These are phyloP conservation scores for Pseudogymnoascus sp. DNA, from an alignment of 2,329 filamentous ascomycete genomes.

Conservation along the genomic window DNA sequence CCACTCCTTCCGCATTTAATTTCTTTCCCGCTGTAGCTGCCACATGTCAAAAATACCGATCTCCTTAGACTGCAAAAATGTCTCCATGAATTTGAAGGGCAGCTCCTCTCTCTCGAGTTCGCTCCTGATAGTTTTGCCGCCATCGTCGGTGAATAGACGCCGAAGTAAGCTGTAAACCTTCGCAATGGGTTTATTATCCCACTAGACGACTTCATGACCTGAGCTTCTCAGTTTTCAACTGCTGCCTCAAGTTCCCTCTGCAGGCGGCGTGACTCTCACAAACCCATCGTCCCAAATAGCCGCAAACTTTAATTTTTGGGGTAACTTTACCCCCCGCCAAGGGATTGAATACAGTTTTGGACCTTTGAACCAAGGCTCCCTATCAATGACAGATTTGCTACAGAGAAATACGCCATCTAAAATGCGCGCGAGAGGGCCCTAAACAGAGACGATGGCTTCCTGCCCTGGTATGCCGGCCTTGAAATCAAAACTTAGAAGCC, in stretches of 20 bases:
- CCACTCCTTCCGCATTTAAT: conserved; percentile 29
- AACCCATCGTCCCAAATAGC: conserved; percentile 30
- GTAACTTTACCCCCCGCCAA: conserved; percentile 26
- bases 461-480: conserved; percentile 31
- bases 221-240: conserved; percentile 27
- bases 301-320: conserved; percentile 30
- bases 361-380: conserved; percentile 30
- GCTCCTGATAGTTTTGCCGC: conserved; percentile 24
- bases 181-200: conserved; percentile 1
- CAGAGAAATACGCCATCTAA: conserved; percentile 28
- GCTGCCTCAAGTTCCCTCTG: conserved; percentile 28
- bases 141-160: conserved; percentile 15
- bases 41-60: conserved; percentile 18
- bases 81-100: conserved; percentile 23
- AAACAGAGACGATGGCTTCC: conserved; percentile 31
- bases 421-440: conserved; percentile 31
- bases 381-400: conserved; percentile 28
- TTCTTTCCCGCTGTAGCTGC: conserved; percentile 26
- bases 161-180: conserved; percentile 1
- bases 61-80: conserved; percentile 18
- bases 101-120: conserved; percentile 19
- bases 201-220: conserved; percentile 27
- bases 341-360: conserved; percentile 32
- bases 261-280: conserved; percentile 30
- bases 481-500: conserved; percentile 30